Base-by-base conservation (phyloP, 495 filamentous ascomycete species). In the Astrothelium subdiscretum region DNA sequence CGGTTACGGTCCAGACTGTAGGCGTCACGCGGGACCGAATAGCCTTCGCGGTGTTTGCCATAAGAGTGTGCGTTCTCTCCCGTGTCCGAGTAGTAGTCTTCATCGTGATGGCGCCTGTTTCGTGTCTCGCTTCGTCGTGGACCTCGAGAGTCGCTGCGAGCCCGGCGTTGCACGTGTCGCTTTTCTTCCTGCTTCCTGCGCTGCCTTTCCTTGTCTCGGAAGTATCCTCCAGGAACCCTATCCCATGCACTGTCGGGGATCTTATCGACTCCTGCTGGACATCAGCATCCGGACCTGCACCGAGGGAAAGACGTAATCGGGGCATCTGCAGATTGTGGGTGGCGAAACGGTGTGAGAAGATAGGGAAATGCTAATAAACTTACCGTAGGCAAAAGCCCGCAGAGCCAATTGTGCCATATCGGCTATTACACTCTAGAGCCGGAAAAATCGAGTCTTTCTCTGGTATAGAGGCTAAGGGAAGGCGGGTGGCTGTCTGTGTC, bases 181-280 rank as follows among this genome's bases (percentile, higher is more conserved):
- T 22, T 63, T 27, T 13, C 12, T 35, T 38, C 63, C 26, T 32
- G 22, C 29, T 51, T 40, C 20, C 20, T 24, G 32, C 31, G 4
- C 15, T 60, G 15, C 60, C 62, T 62, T n/a, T 72, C 67, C 52
- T 68, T 66, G 2, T 63, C 62, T 40, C 63, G 71, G 65, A 70
- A 75, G 65, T 64, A 72, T 59, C 70, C 71, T 63, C 73, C 73
- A 43, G 73, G 72, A 10, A 74, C 62, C 35, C 59, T 63, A 20
- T 76, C 71, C 57, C 71, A 74, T 57, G 68, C 62, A 5, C 32
- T 66, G 63, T 76, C 73, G 32, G 72, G 72, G 35, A 74, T 72
- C 65, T 70, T 74, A 40, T 71, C 68, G 20, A 68, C 70, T 38
- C 68, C 73, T 54, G 48, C 43, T 27, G 22, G 10, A 2, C 6